These are phyloP conservation scores for Fusarium fujikuroi DNA, from an alignment of 2,329 filamentous ascomycete species.

Conservation along the genomic window DNA sequence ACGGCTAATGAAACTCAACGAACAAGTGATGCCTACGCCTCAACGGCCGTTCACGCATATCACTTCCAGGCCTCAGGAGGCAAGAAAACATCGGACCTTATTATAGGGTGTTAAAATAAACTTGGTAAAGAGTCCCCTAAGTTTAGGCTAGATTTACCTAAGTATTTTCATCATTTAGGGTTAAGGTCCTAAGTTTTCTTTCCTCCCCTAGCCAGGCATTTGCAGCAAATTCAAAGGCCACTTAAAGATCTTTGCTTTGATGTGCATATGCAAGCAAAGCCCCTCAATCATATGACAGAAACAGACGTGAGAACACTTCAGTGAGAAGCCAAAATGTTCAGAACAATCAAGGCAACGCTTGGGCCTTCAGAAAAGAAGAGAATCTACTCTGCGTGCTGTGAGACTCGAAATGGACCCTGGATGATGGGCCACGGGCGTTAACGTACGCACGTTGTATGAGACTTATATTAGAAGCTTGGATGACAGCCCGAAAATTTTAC, in stretches of 20 bases:
- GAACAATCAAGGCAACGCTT: constrained; percentile 23
- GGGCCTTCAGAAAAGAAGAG: not conserved
- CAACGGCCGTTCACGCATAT: constrained; percentile 5
- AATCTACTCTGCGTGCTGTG: not conserved
- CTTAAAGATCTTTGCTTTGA: constrained; percentile 17
- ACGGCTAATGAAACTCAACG: not conserved
- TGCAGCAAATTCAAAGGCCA: not conserved
- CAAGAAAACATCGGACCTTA: too few relatives aligned
- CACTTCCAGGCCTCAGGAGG: not conserved
- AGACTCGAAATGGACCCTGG: constrained; percentile 11
- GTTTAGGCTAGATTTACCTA: too few relatives aligned
- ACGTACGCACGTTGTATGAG: not conserved
- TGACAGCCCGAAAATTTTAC: constrained; percentile 1
- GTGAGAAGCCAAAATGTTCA: constrained; percentile 18
- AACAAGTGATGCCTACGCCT: not conserved
- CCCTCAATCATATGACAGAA: not conserved
- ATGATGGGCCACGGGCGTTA: not conserved
- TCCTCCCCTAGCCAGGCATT: not conserved
- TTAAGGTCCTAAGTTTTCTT: too few relatives aligned
- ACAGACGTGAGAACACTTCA: constrained; percentile 4
- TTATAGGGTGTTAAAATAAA: too few relatives aligned
- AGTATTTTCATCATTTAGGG: too few relatives aligned
- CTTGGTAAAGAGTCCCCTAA: too few relatives aligned
- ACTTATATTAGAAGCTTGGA: constrained; percentile 25
- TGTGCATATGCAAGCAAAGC: constrained; percentile 5